phyloP scores from a whole-genome alignment of 2,329 filamentous ascomycete species.

The Microsporum canis region DNA sequence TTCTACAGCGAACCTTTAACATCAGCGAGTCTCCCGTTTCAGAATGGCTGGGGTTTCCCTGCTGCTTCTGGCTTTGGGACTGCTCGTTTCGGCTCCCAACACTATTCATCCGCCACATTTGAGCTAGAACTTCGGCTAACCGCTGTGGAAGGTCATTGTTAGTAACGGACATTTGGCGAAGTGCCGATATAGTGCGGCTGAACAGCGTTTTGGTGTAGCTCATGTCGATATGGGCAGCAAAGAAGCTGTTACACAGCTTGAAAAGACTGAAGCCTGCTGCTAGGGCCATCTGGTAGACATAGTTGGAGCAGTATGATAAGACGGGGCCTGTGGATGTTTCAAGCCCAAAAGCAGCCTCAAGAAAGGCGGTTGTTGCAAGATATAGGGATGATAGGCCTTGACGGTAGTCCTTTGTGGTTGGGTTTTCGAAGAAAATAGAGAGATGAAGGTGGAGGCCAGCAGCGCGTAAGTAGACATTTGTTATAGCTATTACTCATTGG shows the following conservation, averaged over 20 bases:
- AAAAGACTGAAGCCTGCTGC: constrained; percentile 53
- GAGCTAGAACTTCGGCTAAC: constrained; percentile 53
- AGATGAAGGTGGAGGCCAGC: constrained; percentile 39
- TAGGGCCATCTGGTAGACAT: constrained; percentile 57
- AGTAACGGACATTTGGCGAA: constrained; percentile 50
- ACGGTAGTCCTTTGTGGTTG: constrained; percentile 36
- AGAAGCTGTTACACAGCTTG: constrained; percentile 56
- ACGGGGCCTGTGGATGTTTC: constrained; percentile 37
- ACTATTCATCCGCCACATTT: constrained; percentile 48
- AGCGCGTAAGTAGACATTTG: constrained; percentile 38
- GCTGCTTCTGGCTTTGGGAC: neutral
- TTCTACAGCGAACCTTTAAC: constrained; percentile 54
- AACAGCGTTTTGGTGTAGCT: constrained; percentile 48
- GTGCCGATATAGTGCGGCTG: constrained; percentile 46
- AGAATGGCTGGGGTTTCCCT: constrained; percentile 19
- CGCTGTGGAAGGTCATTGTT: constrained; percentile 54
- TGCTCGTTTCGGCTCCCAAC: constrained; percentile 16
- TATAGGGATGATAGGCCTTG: constrained; percentile 37
- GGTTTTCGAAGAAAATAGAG: constrained; percentile 41
- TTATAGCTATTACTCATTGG: constrained; percentile 27
- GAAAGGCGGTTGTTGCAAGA: constrained; percentile 36
- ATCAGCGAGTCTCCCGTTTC: constrained; percentile 40
- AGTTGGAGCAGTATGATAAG: constrained; percentile 46
- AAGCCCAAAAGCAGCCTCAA: constrained; percentile 37
- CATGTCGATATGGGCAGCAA: constrained; percentile 46